Conservation (phyloP, 2,329 filamentous ascomycete genomes). For the Sporothrix brasiliensis region DNA sequence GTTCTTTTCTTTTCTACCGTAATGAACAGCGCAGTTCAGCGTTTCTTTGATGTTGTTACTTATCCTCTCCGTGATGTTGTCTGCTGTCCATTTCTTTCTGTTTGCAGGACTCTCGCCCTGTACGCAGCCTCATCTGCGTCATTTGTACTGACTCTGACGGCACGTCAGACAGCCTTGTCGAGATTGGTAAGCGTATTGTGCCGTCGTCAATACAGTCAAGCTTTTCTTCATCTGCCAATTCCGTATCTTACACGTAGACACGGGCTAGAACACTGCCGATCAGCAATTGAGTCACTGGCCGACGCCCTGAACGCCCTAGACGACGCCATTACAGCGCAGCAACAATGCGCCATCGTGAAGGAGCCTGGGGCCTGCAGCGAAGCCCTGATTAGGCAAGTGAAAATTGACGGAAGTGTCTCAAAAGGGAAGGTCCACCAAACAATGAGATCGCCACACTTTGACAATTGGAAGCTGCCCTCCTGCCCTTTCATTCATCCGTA, state of each 20-base stretch:
- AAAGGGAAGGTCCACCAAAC: slow-evolving; percentile 9
- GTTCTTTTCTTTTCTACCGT: not conserved
- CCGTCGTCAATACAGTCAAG: not conserved
- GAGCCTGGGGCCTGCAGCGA: not conserved
- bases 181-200: not conserved
- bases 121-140: slow-evolving; percentile 4
- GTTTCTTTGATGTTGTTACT: not conserved
- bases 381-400: slow-evolving; percentile 13
- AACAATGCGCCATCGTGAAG: too few relatives aligned
- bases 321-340: too few relatives aligned
- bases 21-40: not conserved
- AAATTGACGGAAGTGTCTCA: not conserved
- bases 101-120: not conserved
- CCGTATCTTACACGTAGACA: too few relatives aligned
- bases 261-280: not conserved
- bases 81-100: not conserved
- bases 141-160: not conserved
- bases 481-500: too few relatives aligned
- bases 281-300: slow-evolving; percentile 8
- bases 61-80: not conserved
- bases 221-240: too few relatives aligned
- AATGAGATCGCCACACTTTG: not conserved
- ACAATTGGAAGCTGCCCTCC: not conserved
- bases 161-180: not conserved
- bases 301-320: not conserved